Evolutionary conservation across 306 rosid genomes (phyloP), one percentile per base, ranked within the genome.

Genomic region (Quercus dentata): DNA sequence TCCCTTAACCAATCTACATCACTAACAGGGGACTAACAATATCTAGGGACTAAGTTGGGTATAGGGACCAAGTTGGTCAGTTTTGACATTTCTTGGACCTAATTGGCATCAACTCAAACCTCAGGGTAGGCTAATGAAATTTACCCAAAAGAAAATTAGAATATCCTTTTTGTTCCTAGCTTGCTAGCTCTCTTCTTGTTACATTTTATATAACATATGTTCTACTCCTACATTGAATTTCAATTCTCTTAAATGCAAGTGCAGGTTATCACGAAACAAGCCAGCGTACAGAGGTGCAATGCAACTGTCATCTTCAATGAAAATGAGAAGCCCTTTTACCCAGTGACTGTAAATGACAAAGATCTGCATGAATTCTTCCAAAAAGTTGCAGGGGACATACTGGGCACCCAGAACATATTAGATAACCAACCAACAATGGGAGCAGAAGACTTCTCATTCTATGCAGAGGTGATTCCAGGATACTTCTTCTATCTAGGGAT

Each of bases 261-360:
- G 75, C 81, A 86, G 91, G 89, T 86, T 58, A 83, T 85, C 54
- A 79, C 73, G 52, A 57, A 79, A 55, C 91, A 88, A 77, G 91
- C 89, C 61, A 57, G 74, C 1, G 91, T 86, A 3, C 89, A 86
- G 3, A 83, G 91, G 75, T 86, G 91, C 85, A 88, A 86, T 46
- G 91, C 91, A 30, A 81, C 86, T 56, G 85, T 83, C 25, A 49
- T 38, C 5, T 88, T 88, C 72, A 27, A 70, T 52, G 73, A 56
- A 71, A 65, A 13, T 0, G 71, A 79, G 28, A 61, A 68, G 14
- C 85, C 85, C 23, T 82, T 77, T 28, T 77, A 57, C 76, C 89
- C 91, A 0, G 80, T 62, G 14, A 76, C 85, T 12, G 28, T 76
- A 11, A 88, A 88, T 8, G 81, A 85, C 79, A 58, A 73, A 61